Percentiles rank a stretch among this genome's conserved stretches.
These are phyloP conservation scores for Pinus taeda DNA, from an alignment of 75 land plant species.

Conservation along the genomic window DNA sequence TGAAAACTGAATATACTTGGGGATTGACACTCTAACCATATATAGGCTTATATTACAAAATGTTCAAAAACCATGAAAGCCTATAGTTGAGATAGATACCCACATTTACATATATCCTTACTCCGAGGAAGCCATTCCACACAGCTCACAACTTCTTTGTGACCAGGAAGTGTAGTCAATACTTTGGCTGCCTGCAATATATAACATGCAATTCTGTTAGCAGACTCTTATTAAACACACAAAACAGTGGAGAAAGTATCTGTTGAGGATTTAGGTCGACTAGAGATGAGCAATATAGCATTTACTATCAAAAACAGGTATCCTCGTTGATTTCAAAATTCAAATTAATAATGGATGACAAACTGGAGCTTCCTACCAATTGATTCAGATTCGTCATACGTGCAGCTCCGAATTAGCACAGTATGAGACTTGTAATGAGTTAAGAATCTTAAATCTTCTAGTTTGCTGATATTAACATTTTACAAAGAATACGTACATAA, in stretches of 20 bases:
- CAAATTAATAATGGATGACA: conserved; percentile 1
- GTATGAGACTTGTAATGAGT: not conserved
- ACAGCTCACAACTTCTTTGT: conserved; percentile 88
- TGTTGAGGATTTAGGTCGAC: not conserved
- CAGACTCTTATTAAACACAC: not conserved
- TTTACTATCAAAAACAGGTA: not conserved
- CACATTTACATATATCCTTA: conserved; percentile 53
- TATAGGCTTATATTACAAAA: not conserved
- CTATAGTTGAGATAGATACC: conserved; percentile 5
- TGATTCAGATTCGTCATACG: too few relatives aligned
- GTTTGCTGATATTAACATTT: not conserved
- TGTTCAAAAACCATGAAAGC: not conserved
- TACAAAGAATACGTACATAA: not conserved
- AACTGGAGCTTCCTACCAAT: conserved; percentile 1
- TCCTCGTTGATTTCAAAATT: not conserved
- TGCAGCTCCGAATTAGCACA: conserved; percentile 1
- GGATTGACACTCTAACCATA: not conserved
- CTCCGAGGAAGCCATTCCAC: conserved; percentile 77
- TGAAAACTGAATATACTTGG: not conserved
- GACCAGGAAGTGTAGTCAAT: conserved; percentile 88
- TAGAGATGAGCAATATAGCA: not conserved
- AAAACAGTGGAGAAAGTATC: not conserved
- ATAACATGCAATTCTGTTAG: conserved; percentile 4
- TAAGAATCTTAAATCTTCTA: not conserved
- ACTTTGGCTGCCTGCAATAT: conserved; percentile 67